A percentile compares a stretch with the other conserved stretches of the same genome.
phyloP scores from a whole-genome alignment of 495 filamentous ascomycete species.

The Clavariopsis aquatica region DNA sequence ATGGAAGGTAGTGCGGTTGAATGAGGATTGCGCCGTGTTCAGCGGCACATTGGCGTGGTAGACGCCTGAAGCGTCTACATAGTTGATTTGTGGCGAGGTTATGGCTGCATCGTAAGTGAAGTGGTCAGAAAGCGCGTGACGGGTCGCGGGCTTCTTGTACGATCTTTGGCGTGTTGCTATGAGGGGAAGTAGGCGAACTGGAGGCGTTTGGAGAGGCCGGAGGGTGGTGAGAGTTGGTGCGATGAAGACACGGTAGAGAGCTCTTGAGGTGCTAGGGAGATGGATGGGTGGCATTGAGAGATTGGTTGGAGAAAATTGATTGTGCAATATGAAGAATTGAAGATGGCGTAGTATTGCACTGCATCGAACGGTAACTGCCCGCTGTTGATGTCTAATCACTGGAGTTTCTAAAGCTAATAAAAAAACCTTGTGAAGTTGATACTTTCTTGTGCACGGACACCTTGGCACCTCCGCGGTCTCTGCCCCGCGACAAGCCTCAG shows the following conservation, averaged over 20 bases:
- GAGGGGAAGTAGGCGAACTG: constrained; percentile 11
- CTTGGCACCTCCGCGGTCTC: neutral
- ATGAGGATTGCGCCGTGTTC: constrained; percentile 48
- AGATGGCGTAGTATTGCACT: neutral
- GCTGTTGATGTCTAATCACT: no score
- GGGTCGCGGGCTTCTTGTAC: constrained; percentile 21
- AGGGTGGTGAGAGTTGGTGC: constrained; percentile 24
- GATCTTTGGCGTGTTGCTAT: constrained; percentile 12
- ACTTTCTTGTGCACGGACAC: constrained; percentile 3
- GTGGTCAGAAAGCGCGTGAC: constrained; percentile 28
- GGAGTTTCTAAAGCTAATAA: no score
- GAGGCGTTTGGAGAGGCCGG: neutral
- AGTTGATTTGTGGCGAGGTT: constrained; percentile 45
- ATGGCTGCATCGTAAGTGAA: constrained; percentile 40
- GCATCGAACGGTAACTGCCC: no score
- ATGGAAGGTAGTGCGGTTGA: constrained; percentile 55
- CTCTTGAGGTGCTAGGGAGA: constrained; percentile 30
- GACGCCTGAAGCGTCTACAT: constrained; percentile 54
- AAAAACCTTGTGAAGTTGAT: neutral
- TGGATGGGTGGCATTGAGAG: constrained; percentile 29
- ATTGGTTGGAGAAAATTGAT: no score
- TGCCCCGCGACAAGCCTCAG: neutral
- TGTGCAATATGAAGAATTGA: no score
- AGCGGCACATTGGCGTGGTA: constrained; percentile 53
- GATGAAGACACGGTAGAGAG: constrained; percentile 44